A percentile compares a stretch with the other conserved stretches of the same genome.
phyloP scores from a whole-genome alignment of 176 grass and related monocot species.

The Carex parvula region DNA sequence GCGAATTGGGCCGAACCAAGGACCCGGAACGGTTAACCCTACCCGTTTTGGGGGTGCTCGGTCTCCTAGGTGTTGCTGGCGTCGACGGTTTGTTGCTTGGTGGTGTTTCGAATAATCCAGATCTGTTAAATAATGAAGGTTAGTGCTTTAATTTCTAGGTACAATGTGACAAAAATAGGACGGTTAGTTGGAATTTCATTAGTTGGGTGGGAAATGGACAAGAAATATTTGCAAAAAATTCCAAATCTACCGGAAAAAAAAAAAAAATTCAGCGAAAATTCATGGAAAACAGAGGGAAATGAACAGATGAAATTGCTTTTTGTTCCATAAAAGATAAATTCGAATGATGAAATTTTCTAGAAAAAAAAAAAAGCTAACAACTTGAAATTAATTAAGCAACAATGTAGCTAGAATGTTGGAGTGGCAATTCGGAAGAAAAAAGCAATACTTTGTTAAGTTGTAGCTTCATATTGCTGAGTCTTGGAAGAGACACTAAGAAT shows the following conservation, averaged over 20 bases:
- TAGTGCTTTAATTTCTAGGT: conserved; percentile 10
- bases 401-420: conserved; percentile 14
- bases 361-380: neutral
- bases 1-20: conserved; percentile 55
- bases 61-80: conserved; percentile 36
- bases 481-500: neutral
- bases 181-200: neutral
- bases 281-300: neutral
- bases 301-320: neutral
- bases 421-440: neutral
- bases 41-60: conserved; percentile 49
- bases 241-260: conserved; percentile 14
- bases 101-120: conserved; percentile 76
- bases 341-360: neutral
- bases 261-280: no score
- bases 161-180: conserved; percentile 15
- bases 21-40: conserved; percentile 40
- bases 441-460: neutral
- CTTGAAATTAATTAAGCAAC: neutral
- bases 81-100: conserved; percentile 59
- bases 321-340: neutral
- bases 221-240: conserved; percentile 1
- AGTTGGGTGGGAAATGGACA: conserved; percentile 24
- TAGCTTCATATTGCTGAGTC: neutral
- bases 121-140: conserved; percentile 43